phyloP scores from a whole-genome alignment of 2,329 filamentous ascomycete genomes.

The Dactylellina leptospora region DNA sequence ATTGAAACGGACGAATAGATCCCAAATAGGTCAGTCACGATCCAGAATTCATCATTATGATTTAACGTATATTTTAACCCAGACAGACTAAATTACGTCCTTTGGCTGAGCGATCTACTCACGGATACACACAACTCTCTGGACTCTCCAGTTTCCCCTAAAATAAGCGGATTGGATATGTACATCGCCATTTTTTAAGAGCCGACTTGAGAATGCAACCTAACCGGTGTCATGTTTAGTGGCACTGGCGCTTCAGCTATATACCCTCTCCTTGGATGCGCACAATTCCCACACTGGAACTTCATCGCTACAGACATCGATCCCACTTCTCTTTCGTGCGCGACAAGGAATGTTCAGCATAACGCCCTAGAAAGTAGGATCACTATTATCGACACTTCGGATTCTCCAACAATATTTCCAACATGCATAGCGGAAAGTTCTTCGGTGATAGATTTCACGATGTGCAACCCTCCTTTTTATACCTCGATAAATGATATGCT shows the following conservation, averaged over 20 bases:
- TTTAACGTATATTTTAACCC: constrained; percentile 3
- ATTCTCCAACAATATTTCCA: constrained; percentile 26
- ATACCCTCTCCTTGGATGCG: constrained; percentile 78
- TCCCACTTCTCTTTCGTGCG: constrained; percentile 47
- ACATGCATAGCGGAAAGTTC: background rate
- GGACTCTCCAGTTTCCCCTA: constrained; percentile 66
- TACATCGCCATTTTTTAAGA: constrained; percentile 58
- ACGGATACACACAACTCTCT: constrained; percentile 65
- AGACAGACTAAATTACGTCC: constrained; percentile 82
- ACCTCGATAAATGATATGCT: constrained; percentile 74
- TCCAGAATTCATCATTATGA: background rate
- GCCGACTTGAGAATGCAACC: background rate
- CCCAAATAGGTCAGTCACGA: constrained; percentile 54
- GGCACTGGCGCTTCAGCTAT: constrained; percentile 92
- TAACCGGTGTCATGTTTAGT: constrained; percentile 58
- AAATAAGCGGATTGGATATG: constrained; percentile 79
- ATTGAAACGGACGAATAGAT: constrained; percentile 18
- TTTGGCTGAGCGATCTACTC: constrained; percentile 84
- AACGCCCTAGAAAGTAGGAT: constrained; percentile 20
- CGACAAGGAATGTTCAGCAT: constrained; percentile 19
- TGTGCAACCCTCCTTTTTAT: constrained; percentile 97
- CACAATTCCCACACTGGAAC: constrained; percentile 22
- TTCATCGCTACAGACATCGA: constrained; percentile 45
- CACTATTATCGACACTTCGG: constrained; percentile 17
- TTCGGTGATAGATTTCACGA: constrained; percentile 76